Evolutionary conservation across 345 rosid species (phyloP).

Genomic region (Gossypium thurberi): DNA sequence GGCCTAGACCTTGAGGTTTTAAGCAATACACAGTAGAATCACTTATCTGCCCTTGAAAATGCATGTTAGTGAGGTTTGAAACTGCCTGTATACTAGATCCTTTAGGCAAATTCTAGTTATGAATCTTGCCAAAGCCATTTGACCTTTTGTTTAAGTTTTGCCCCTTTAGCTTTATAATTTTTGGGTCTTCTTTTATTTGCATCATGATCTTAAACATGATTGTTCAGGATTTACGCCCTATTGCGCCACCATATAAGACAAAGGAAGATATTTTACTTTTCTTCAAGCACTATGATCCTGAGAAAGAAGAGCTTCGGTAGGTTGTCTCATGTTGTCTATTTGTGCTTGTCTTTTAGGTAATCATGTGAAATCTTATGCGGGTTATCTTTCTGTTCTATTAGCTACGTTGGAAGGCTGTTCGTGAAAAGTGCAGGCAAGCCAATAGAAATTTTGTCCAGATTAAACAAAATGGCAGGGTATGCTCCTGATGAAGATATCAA

Average conservation of each 20-base stretch:
- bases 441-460: constrained; percentile 42
- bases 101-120: neutral
- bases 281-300: constrained; percentile 68
- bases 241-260: constrained; percentile 47
- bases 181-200: neutral
- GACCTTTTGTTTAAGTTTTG: neutral
- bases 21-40: neutral
- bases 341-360: neutral
- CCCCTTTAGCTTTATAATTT: neutral
- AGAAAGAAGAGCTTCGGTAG: constrained; percentile 54
- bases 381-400: constrained; percentile 17
- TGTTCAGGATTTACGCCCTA: constrained; percentile 46
- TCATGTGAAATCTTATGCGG: neutral
- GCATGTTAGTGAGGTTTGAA: neutral
- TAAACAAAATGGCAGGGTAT: constrained; percentile 67
- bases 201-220: constrained; percentile 7
- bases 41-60: neutral
- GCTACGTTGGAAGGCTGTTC: constrained; percentile 58
- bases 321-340: constrained; percentile 3
- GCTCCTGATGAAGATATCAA: constrained; percentile 56
- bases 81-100: neutral
- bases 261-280: constrained; percentile 62
- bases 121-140: neutral
- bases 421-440: constrained; percentile 58
- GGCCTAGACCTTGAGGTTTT: neutral